Evolutionary conservation across 2,329 filamentous ascomycete genomes (phyloP).

Genomic region (Emmonsia crescens): DNA sequence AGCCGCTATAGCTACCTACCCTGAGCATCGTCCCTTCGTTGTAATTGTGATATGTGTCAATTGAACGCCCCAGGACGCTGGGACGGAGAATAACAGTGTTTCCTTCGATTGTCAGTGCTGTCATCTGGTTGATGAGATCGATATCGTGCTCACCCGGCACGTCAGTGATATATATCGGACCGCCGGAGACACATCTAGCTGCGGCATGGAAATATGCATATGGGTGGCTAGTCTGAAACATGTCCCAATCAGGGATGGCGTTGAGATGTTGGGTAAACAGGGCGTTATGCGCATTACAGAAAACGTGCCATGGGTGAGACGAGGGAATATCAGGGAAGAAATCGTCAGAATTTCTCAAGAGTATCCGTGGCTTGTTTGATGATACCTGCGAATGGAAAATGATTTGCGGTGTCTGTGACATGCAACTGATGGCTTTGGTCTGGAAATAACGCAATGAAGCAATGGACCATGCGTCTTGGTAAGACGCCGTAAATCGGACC

Average conservation of each 20-base stretch:
- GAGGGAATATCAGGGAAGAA: constrained; percentile 76
- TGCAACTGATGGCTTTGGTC: constrained; percentile 75
- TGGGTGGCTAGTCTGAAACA: constrained; percentile 57
- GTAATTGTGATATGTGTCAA: constrained; percentile 65
- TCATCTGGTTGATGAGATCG: constrained; percentile 67
- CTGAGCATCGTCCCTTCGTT: constrained; percentile 64
- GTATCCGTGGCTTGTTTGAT: constrained; percentile 58
- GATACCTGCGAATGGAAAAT: constrained; percentile 77
- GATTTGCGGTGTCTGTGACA: constrained; percentile 80
- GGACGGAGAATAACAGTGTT: constrained; percentile 75
- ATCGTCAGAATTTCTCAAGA: constrained; percentile 76
- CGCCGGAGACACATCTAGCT: constrained; percentile 77
- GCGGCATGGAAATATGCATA: constrained; percentile 83
- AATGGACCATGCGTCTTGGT: constrained; percentile 78
- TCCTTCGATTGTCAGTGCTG: constrained; percentile 58
- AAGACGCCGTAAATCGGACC: constrained; percentile 59
- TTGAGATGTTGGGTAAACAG: constrained; percentile 78
- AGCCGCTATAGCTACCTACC: constrained; percentile 66
- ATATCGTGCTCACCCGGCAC: constrained; percentile 71
- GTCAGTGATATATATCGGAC: constrained; percentile 91
- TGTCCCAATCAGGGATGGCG: constrained; percentile 72
- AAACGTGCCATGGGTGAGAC: constrained; percentile 90
- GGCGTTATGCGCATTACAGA: constrained; percentile 82
- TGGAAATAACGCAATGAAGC: constrained; percentile 68
- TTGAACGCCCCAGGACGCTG: constrained; percentile 58